These are phyloP conservation scores for Xanthoconium stramineum DNA, from an alignment of 768 basidiomycete species.

Conservation along the genomic window DNA sequence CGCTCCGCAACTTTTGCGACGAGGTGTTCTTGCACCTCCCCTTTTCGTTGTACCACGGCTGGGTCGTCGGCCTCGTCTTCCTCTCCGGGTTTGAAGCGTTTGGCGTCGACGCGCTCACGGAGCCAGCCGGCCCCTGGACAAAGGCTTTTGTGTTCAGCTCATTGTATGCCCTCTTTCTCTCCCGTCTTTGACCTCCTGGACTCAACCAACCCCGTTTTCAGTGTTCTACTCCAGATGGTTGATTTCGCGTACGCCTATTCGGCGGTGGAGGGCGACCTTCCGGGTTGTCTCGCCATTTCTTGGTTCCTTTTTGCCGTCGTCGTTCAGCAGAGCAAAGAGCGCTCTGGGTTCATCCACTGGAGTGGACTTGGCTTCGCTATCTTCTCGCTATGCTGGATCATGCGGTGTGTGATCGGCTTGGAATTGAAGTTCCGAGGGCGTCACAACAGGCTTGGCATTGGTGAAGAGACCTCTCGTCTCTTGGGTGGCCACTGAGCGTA, in stretches of 20 bases:
- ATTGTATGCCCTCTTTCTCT: conserved; percentile 33
- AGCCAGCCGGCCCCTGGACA: conserved; percentile 55
- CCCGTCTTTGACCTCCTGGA: not conserved
- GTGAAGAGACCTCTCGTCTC: conserved; percentile 32
- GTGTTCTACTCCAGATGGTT: conserved; percentile 55
- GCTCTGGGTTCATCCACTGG: conserved; percentile 62
- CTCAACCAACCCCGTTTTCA: conserved; percentile 11
- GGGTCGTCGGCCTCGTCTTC: conserved; percentile 51
- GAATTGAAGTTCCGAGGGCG: conserved; percentile 34
- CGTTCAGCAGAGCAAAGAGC: conserved; percentile 41
- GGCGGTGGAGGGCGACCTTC: conserved; percentile 60
- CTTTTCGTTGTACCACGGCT: conserved; percentile 68
- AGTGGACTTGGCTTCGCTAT: conserved; percentile 60
- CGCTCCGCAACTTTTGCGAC: conserved; percentile 46
- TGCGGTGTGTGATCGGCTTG: conserved; percentile 49
- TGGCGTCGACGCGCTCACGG: conserved; percentile 51
- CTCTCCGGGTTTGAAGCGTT: conserved; percentile 60
- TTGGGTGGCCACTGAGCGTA: conserved; percentile 23
- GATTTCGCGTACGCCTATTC: conserved; percentile 67
- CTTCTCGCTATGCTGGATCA: conserved; percentile 59
- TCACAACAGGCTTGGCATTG: conserved; percentile 30
- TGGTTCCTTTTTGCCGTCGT: conserved; percentile 69
- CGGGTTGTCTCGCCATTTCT: conserved; percentile 63
- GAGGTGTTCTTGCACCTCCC: conserved; percentile 71
- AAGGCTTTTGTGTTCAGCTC: conserved; percentile 61